Conservation (phyloP, 805 yeast species). For the Kluyveromyces nonfermentans region DNA sequence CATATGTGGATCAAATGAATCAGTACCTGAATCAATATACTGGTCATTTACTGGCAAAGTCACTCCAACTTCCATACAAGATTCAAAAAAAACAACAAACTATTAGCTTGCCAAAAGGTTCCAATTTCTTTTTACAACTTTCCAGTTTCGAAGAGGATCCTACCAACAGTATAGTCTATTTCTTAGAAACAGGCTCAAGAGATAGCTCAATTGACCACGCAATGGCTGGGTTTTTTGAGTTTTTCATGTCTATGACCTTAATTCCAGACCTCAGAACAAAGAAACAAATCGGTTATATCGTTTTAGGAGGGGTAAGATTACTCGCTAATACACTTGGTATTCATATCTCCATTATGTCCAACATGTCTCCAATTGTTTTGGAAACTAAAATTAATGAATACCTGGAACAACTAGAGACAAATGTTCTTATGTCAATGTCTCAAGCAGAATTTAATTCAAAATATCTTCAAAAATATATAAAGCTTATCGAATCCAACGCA, state of each 20-base stretch:
- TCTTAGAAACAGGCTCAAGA: constrained; percentile 48
- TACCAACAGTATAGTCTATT: constrained; percentile 42
- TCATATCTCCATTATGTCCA: constrained; percentile 49
- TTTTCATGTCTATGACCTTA: constrained; percentile 36
- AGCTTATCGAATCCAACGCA: constrained; percentile 9
- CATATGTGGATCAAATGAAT: constrained; percentile 18
- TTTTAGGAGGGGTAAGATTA: constrained; percentile 46
- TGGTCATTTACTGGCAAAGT: neutral
- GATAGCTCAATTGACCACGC: constrained; percentile 28
- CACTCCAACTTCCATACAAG: neutral
- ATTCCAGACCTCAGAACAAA: constrained; percentile 42
- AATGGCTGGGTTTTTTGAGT: constrained; percentile 39
- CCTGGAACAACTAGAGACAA: constrained; percentile 33
- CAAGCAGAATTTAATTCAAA: constrained; percentile 30
- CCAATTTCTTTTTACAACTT: constrained; percentile 28
- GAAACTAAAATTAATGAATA: constrained; percentile 41
- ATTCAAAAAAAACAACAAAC: constrained; percentile 30
- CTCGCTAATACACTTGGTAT: constrained; percentile 47
- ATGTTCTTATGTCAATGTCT: constrained; percentile 20
- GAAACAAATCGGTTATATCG: constrained; percentile 54
- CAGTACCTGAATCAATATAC: constrained; percentile 13
- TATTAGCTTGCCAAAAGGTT: constrained; percentile 29
- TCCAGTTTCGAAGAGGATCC: constrained; percentile 37
- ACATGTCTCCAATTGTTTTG: constrained; percentile 34
- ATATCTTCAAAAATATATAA: constrained; percentile 33